Base-by-base conservation (phyloP, 2,329 filamentous ascomycete species). In the Penicillium sp. region DNA sequence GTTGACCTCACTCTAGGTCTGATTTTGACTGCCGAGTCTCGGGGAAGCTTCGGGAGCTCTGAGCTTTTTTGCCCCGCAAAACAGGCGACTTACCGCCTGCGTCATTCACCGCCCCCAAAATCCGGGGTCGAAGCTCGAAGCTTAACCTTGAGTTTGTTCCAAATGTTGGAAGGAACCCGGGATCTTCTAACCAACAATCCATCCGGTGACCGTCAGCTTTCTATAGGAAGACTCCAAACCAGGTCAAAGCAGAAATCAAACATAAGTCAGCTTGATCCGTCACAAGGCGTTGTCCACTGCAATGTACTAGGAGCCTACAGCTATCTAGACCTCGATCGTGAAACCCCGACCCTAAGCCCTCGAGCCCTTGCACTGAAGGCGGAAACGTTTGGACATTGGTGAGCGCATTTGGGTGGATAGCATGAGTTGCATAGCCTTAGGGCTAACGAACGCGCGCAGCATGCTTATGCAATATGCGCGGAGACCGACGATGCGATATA, bases 81-180 rank as follows among this genome's bases (percentile, higher is more conserved):
- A 40, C 26, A n/a, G 16, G 7, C 14, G 16, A 6, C 22, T 44
- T n/a, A 55, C 53, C 53, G 53, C 53, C 42, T 55, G 53, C 48
- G 53, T 55, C 53, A 55, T 55, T 55, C 18, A 55, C 48, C 53
- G 53, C 40, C 40, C 46, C 5, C 6, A 18, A 3, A 55, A 55
- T 38, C 47, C 47, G 47, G 53, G 53, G 53, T 50, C 38, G 20
- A 53, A 49, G 52, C 38, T 54, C 13, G 45, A 31, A 54, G 47
- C 24, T 45, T 55, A 55, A 51, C 26, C 34, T 45, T 51, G 47
- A 22, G 32, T 44, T 52, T 45, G 47, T 24, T 50, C 20, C 13
- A 10, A 6, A 34, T 29, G 24, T 11, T 43, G 24, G 5, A 7
- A 5, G 43, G 5, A 26, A 7, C 7, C 7, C 5, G 24, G 24